Evolutionary conservation across 768 basidiomycete genomes (phyloP).

Genomic region (Cystobasidium tubakii): DNA sequence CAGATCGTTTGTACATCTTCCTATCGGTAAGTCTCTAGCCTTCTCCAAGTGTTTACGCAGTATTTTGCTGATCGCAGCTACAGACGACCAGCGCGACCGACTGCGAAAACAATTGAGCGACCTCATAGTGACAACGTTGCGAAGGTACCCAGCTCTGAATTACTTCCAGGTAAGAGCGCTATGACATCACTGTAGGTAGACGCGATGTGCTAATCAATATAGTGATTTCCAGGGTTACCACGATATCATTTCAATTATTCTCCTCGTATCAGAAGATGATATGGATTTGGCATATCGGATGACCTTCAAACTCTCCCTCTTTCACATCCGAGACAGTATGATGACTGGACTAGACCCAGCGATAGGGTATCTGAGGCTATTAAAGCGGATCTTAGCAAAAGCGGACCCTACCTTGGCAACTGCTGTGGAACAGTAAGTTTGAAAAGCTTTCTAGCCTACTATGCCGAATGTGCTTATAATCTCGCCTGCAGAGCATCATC

Average conservation of each 20-base stretch:
- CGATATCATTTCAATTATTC: constrained; percentile 52
- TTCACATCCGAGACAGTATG: constrained; percentile 52
- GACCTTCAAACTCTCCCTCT: constrained; percentile 47
- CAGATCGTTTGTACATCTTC: constrained; percentile 51
- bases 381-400: constrained; percentile 50
- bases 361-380: constrained; percentile 50
- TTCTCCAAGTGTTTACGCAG: no score
- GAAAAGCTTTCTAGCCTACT: background rate
- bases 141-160: constrained; percentile 48
- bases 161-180: constrained; percentile 52
- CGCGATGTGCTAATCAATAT: no score
- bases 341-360: constrained; percentile 50
- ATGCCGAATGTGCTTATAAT: constrained; percentile 42
- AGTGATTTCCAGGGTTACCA: constrained; percentile 52
- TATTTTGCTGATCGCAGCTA: no score
- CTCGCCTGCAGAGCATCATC: constrained; percentile 41
- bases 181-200: constrained; percentile 16
- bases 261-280: constrained; percentile 41
- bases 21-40: constrained; percentile 43
- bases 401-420: constrained; percentile 49
- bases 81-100: constrained; percentile 44
- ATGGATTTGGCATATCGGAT: constrained; percentile 24
- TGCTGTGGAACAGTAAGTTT: constrained; percentile 48
- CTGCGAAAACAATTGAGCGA: constrained; percentile 49
- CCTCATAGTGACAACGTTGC: constrained; percentile 49